Evolutionary conservation across 2,329 filamentous ascomycete genomes (phyloP), one percentile per base, ranked within the genome.

Genomic region (Pezicula radicicola): DNA sequence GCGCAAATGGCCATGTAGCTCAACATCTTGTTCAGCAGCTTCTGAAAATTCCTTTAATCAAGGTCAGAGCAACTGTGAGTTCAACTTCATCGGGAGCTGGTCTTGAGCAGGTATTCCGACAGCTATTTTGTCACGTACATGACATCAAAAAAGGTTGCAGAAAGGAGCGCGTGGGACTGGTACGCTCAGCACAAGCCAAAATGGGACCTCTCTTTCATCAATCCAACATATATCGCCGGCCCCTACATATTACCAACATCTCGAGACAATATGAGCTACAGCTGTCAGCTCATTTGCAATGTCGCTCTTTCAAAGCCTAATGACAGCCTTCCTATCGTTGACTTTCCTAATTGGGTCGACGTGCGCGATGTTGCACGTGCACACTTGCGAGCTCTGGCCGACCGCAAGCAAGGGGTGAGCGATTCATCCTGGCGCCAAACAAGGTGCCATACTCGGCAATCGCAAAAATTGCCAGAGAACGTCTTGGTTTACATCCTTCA

Each of bases 291-390:
- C 8, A 28, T 48, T 27, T 48, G 46, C 35, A 27, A 15, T 27
- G 21, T 21, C 5, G 33, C 35, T 21, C 21, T 21, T 21, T 21
- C 21, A 5, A 21, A 21, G 10, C 27, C 19, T 15, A 36, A n/a
- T 25, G 19, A 48, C 5, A 27, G n/a, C 8, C 27, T 40, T 6
- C 19, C 33, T 15, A 21, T 7, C 16, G n/a, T 39, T n/a, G 35
- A 28, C 30, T 48, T 40, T 48, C 46, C 46, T 40, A 19, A 40
- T 18, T 48, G 46, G 46, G 46, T 48, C 13, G 46, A 48, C 28
- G 46, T 48, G 8, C 21, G 46, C n/a, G 46, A 48, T 48, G 46
- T 48, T n/a, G 46, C 46, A 35, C 39, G 28, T 27, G 46, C 46
- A 25, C 46, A 48, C 33, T n/a, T 48, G 16, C 12, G 18, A 19